These are phyloP conservation scores for Fraxinus baroniana DNA, from an alignment of 305 asterid genomes.

Conservation along the genomic window DNA sequence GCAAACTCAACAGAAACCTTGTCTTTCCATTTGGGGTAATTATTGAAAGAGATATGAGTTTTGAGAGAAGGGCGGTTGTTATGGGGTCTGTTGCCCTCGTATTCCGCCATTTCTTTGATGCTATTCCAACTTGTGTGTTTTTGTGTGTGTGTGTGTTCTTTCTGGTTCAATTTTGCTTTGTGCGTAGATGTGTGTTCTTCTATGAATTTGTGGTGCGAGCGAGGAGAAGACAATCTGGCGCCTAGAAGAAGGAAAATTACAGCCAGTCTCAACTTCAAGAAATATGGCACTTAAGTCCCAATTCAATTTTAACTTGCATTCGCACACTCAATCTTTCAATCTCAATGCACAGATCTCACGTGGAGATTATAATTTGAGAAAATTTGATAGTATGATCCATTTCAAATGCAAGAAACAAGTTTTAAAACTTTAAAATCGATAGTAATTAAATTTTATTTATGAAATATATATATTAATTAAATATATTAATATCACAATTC, in stretches of 20 bases:
- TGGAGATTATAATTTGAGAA: not conserved
- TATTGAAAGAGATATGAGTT: slow-evolving; percentile 46
- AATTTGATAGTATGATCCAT: too few relatives aligned
- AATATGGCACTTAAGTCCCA: not conserved
- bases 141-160: not conserved
- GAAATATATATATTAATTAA: too few relatives aligned
- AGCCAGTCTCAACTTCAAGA: not conserved
- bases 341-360: not conserved
- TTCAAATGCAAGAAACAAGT: too few relatives aligned
- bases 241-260: not conserved
- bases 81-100: slow-evolving; percentile 26
- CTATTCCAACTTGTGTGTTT: not conserved
- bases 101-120: slow-evolving; percentile 44
- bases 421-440: too few relatives aligned
- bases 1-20: slow-evolving; percentile 44
- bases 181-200: not conserved
- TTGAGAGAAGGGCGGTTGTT: slow-evolving; percentile 50
- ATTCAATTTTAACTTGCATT: not conserved
- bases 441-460: too few relatives aligned
- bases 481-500: too few relatives aligned
- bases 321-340: not conserved
- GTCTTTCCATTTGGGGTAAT: slow-evolving; percentile 63
- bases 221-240: not conserved
- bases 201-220: not conserved
- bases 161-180: not conserved